Percentiles rank a stretch among this genome's conserved stretches.
Evolutionary conservation across 2,329 filamentous ascomycete genomes (phyloP).

Genomic region (Epichloe typhina): DNA sequence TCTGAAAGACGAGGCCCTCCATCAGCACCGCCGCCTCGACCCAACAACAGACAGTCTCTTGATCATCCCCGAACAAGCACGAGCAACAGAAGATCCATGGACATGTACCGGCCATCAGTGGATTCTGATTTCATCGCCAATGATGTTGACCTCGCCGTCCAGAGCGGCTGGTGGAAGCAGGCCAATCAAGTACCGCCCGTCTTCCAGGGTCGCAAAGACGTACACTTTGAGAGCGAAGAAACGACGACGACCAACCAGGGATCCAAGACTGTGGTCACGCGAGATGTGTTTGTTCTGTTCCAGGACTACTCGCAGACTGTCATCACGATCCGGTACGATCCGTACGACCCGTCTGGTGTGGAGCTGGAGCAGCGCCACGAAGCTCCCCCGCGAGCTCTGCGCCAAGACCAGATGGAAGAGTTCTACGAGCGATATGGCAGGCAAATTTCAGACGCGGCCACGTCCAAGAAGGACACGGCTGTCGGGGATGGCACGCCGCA

Average conservation of each 20-base stretch:
- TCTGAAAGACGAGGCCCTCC: conserved; percentile 31
- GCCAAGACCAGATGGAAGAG: conserved; percentile 86
- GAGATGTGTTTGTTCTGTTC: conserved; percentile 78
- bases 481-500: conserved; percentile 77
- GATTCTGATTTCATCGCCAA: conserved; percentile 78
- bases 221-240: conserved; percentile 74
- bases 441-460: conserved; percentile 58
- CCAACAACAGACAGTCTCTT: conserved; percentile 18
- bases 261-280: conserved; percentile 58
- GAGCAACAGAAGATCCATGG: conserved; percentile 50
- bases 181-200: conserved; percentile 66
- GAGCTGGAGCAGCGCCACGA: conserved; percentile 78
- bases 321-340: conserved; percentile 67
- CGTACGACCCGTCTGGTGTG: conserved; percentile 58
- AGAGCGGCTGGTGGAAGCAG: conserved; percentile 79
- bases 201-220: conserved; percentile 70
- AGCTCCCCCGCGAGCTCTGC: conserved; percentile 67
- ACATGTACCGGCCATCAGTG: conserved; percentile 58
- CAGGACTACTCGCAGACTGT: conserved; percentile 94
- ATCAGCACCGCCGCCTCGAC: conserved; percentile 15
- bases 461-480: conserved; percentile 61
- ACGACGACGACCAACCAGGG: conserved; percentile 55
- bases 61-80: conserved; percentile 26
- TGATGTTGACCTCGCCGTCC: conserved; percentile 66
- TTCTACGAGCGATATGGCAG: conserved; percentile 71